Evolutionary conservation across 148 eudicot genomes (phyloP), one percentile per base, ranked within the genome.

Genomic region (Diospyros lotus): DNA sequence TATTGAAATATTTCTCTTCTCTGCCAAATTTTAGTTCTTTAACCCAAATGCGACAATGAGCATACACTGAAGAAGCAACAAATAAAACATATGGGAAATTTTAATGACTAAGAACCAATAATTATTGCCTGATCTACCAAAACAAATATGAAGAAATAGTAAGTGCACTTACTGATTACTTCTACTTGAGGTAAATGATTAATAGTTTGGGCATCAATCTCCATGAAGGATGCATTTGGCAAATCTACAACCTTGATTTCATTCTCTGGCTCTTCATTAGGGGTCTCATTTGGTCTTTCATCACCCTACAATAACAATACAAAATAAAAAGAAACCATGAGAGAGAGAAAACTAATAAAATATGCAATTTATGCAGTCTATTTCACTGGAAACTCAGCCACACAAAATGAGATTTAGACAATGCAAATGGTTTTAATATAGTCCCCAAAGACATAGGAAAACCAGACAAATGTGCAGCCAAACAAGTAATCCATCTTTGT

Each of bases 131-230:
- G 61, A 63, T 84, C 50, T 67, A 41, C 48, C 5, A 2, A 9
- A 56, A 43, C 28, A 38, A 72, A 51, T 46, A 54, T 42, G 64
- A 71, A 71, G 55, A 70, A 69, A 62, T 6, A 63, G 53, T 2
- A 3, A 54, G 14, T 53, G 61, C 44, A 73, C 97, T 87, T 86
- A 94, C 97, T 78, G 6, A 89, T 82, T 39, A 52, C 77, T 75
- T 84, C 81, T 48, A 86, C 74, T 58, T 66, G 80, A 68, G 97
- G 93, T 78, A 89, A 85, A 75, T 80, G 79, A 75, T 77, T 83
- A 68, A 79, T 50, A 54, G 85, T 79, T 73, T 74, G 82, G 52
- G 82, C 75, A 75, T 71, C 79, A 58, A 76, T 66, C 67, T 78
- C 86, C 56, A 64, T 71, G 41, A 75, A 58, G 50, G 76, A 64